phyloP scores from a whole-genome alignment of 2,329 filamentous ascomycete species.

The Tolypocladium album region DNA sequence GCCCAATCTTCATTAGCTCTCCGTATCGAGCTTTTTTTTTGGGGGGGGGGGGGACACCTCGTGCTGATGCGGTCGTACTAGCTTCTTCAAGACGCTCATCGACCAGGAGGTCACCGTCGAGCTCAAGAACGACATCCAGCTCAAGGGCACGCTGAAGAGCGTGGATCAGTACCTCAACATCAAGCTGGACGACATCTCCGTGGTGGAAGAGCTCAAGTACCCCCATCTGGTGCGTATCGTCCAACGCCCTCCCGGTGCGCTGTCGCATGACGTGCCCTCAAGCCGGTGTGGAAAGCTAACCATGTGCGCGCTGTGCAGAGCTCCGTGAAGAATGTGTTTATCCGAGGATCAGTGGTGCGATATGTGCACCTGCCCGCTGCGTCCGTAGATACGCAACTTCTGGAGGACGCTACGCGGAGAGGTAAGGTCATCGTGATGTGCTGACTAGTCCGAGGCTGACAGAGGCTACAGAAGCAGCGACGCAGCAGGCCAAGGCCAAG shows the following conservation, averaged over 20 bases:
- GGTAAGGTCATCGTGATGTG: slow-evolving; percentile 36
- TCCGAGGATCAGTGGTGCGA: slow-evolving; percentile 82
- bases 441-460: not conserved
- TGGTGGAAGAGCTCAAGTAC: slow-evolving; percentile 88
- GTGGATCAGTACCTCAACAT: slow-evolving; percentile 99
- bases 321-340: slow-evolving; percentile 92
- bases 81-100: slow-evolving; percentile 98
- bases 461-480: slow-evolving; percentile 37
- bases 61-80: slow-evolving; percentile 20
- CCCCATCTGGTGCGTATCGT: slow-evolving; percentile 63
- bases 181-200: slow-evolving; percentile 90
- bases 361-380: slow-evolving; percentile 81
- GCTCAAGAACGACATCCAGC: slow-evolving; percentile 98
- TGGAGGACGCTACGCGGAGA: slow-evolving; percentile 87
- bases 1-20: not conserved
- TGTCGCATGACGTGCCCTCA: not conserved
- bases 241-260: not conserved
- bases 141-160: slow-evolving; percentile 89
- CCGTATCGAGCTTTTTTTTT: not conserved
- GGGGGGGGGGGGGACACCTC: not conserved
- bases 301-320: slow-evolving; percentile 26
- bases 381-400: slow-evolving; percentile 72
- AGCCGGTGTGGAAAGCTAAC: slow-evolving; percentile 1
- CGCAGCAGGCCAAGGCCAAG: slow-evolving; percentile 46
- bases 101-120: slow-evolving; percentile 96